Percentiles rank a stretch among this genome's conserved stretches.
phyloP scores from a whole-genome alignment of 1,284 basidiomycete genomes.

The Cutaneotrichosporon sp. region DNA sequence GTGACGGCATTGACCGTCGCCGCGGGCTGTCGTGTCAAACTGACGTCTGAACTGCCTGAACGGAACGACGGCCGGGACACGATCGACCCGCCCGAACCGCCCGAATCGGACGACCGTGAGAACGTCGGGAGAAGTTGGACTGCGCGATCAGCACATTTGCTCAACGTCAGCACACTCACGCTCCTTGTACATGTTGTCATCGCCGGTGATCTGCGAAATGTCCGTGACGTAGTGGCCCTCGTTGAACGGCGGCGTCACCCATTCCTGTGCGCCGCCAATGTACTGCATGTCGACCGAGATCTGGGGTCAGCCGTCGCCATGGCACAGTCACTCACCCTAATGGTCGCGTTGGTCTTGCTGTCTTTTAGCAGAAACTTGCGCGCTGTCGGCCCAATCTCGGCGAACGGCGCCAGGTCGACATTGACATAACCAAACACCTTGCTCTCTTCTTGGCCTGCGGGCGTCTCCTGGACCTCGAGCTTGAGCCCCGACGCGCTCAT shows the following conservation, averaged over 20 bases:
- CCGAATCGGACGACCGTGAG: constrained; percentile 17
- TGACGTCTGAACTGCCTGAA: constrained; percentile 4
- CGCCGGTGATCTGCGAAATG: constrained; percentile 26
- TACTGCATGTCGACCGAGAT: constrained; percentile 42
- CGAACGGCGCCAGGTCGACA: constrained; percentile 47
- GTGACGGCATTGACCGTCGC: constrained; percentile 9
- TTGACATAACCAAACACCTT: constrained; percentile 40
- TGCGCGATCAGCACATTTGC: constrained; percentile 3
- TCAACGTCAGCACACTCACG: constrained; percentile 16
- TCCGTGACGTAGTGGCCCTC: constrained; percentile 40
- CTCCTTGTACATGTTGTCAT: constrained; percentile 14
- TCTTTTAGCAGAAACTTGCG: constrained; percentile 42
- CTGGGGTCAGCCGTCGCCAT: constrained; percentile 16
- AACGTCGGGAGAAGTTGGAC: constrained; percentile 26
- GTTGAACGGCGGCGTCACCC: constrained; percentile 36
- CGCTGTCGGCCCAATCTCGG: constrained; percentile 37
- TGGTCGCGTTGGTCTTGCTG: constrained; percentile 46
- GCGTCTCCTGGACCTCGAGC: constrained; percentile 25
- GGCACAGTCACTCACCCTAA: constrained; percentile 29
- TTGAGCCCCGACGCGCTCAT: constrained; percentile 36
- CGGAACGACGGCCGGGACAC: neutral
- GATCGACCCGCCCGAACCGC: constrained; percentile 4
- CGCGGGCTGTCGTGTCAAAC: constrained; percentile 2
- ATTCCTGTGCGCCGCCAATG: constrained; percentile 37
- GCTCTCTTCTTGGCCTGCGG: constrained; percentile 3